Percentiles rank a stretch among this genome's conserved stretches.
Conservation (phyloP, 1,284 basidiomycete genomes). For the Ceratobasidium sp. region DNA sequence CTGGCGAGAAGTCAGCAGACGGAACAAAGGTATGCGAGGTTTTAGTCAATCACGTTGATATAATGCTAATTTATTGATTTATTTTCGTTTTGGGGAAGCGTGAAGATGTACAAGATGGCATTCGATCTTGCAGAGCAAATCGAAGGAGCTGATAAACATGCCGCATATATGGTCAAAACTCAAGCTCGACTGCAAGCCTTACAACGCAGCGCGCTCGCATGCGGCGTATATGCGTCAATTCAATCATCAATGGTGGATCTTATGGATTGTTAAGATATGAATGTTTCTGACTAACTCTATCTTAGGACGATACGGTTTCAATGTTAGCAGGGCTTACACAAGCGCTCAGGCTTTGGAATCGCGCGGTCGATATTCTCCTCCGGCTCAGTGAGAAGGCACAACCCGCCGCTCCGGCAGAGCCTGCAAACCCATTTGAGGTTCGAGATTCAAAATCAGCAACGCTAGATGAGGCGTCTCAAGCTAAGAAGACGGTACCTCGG, state of each 20-base stretch:
- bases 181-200: conserved; percentile 70
- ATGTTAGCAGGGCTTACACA: conserved; percentile 76
- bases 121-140: conserved; percentile 53
- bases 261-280: background rate
- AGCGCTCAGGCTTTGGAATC: conserved; percentile 83
- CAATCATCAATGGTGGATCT: conserved; percentile 73
- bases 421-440: conserved; percentile 72
- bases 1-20: conserved; percentile 75
- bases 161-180: conserved; percentile 70
- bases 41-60: conserved; percentile 23
- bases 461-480: conserved; percentile 1
- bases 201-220: conserved; percentile 79
- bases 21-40: conserved; percentile 67
- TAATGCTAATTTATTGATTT: no score
- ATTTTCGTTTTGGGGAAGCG: conserved; percentile 23
- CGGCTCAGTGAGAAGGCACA: conserved; percentile 64
- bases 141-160: conserved; percentile 64
- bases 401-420: conserved; percentile 57
- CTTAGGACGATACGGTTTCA: conserved; percentile 74
- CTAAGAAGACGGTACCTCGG: conserved; percentile 38
- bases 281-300: conserved; percentile 15
- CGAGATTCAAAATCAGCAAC: conserved; percentile 57
- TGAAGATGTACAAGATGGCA: conserved; percentile 43
- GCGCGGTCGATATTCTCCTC: conserved; percentile 78
- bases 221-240: conserved; percentile 75